These are phyloP conservation scores for Suillus paluster DNA, from an alignment of 768 basidiomycete species.

Conservation along the genomic window DNA sequence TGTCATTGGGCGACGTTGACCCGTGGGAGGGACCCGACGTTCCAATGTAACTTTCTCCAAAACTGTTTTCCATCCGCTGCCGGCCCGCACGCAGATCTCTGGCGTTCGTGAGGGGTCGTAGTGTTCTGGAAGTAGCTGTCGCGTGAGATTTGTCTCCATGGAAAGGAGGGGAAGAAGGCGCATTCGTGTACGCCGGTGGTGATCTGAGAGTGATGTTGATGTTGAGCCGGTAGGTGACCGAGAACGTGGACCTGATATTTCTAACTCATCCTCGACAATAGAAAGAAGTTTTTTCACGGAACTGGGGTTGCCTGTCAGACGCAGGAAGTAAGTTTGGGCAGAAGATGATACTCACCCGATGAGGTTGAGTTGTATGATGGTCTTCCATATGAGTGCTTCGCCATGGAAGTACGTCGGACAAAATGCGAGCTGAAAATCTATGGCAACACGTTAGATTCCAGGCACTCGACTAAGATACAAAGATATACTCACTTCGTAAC, in stretches of 20 bases:
- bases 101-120: slow-evolving; percentile 30
- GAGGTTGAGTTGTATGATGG: slow-evolving; percentile 71
- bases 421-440: slow-evolving; percentile 74
- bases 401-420: slow-evolving; percentile 62
- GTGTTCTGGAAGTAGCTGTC: slow-evolving; percentile 52
- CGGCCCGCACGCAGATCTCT: slow-evolving; percentile 58
- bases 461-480: not conserved
- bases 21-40: not conserved
- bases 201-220: slow-evolving; percentile 39
- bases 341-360: slow-evolving; percentile 48
- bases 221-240: slow-evolving; percentile 25
- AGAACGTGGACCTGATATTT: slow-evolving; percentile 36
- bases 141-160: slow-evolving; percentile 56
- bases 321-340: not conserved
- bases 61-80: slow-evolving; percentile 61
- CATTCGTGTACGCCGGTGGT: slow-evolving; percentile 43
- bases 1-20: slow-evolving; percentile 13
- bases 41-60: slow-evolving; percentile 33
- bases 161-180: slow-evolving; percentile 56
- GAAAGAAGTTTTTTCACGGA: slow-evolving; percentile 63
- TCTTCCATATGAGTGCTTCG: slow-evolving; percentile 63
- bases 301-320: slow-evolving; percentile 32
- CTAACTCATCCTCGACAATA: slow-evolving; percentile 50
- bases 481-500: slow-evolving; percentile 25
- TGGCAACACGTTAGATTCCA: not conserved